Conservation (phyloP, 305 asterid genomes). For the Plantago coronopus region DNA sequence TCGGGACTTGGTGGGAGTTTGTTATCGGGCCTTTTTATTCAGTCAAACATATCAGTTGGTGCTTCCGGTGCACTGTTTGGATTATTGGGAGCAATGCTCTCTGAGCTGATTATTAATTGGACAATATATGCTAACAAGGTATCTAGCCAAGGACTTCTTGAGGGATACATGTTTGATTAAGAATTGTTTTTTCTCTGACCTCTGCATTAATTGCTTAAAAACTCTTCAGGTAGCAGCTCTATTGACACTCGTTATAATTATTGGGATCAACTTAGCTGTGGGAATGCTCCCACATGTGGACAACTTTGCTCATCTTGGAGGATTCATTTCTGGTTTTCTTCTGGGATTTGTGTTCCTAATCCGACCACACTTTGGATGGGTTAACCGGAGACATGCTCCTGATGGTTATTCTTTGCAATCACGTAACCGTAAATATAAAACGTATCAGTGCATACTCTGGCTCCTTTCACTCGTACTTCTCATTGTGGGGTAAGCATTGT, state of each 20-base stretch:
- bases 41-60: slow-evolving; percentile 50
- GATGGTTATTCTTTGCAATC: slow-evolving; percentile 24
- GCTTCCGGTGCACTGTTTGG: slow-evolving; percentile 69
- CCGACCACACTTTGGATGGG: slow-evolving; percentile 67
- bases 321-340: slow-evolving; percentile 55
- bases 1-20: slow-evolving; percentile 60
- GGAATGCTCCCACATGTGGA: slow-evolving; percentile 64
- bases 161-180: background rate
- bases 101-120: slow-evolving; percentile 59
- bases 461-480: slow-evolving; percentile 44
- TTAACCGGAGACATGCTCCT: slow-evolving; percentile 45
- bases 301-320: slow-evolving; percentile 61
- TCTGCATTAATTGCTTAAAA: slow-evolving; percentile 7
- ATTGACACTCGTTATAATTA: slow-evolving; percentile 49
- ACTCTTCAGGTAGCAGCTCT: slow-evolving; percentile 44
- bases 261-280: slow-evolving; percentile 46
- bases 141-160: background rate
- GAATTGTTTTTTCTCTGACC: background rate
- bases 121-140: slow-evolving; percentile 52
- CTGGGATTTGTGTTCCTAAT: slow-evolving; percentile 54
- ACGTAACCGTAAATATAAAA: slow-evolving; percentile 42
- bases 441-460: slow-evolving; percentile 53
- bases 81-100: slow-evolving; percentile 54
- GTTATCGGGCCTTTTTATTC: slow-evolving; percentile 49
- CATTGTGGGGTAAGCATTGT: slow-evolving; percentile 36